Base-by-base conservation (phyloP, 805 yeast species). In the Barnettozyma sp. region DNA sequence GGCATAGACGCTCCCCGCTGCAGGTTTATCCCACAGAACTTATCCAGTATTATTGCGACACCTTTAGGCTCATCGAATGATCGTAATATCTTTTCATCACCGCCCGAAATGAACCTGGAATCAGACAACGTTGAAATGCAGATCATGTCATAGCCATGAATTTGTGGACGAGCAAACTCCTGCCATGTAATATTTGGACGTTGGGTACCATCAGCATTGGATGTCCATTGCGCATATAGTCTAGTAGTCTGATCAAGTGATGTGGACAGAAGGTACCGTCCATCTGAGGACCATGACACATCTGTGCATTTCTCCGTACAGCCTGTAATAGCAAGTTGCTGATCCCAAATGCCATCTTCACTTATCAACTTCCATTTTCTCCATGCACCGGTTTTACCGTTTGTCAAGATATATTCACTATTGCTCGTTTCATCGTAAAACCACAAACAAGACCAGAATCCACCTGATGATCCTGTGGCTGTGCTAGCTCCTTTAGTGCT, bases 401-500 rank as follows among this genome's bases (percentile, higher is more conserved):
- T 77, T 2, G 97, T 82, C 25, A 85, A 60, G 15, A 90, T 75
- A 43, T 68, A 70, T 42, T 74, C 66, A n/a, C 46, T 45, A 0
- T 48, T 62, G 1, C n/a, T n/a, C n/a, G 51, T 51, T 5, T 43
- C 39, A 21, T 65, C 60, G 6, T 59, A 55, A 34, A 80, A 71
- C 97, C 97, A 92, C 18, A 79, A 50, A 30, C 78, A 69, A 3
- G 71, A 60, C 80, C 80, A 76, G 48, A 78, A 76, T 7, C 83
- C 83, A 52, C 84, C 84, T 6, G 80, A 77, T 0, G 98, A 82
- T 6, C 99, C 99, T 0, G 98, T 92, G 4, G 98, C 98, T 0
- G 98, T 87, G 4, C 95, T 82, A 0, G 99, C 96, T 50, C 99
- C 99, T 59, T 92, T 90, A 33, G 87, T 82, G 28, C 95, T 81